phyloP scores from a whole-genome alignment of 345 rosid genomes.

The Capsella bursapastoris region DNA sequence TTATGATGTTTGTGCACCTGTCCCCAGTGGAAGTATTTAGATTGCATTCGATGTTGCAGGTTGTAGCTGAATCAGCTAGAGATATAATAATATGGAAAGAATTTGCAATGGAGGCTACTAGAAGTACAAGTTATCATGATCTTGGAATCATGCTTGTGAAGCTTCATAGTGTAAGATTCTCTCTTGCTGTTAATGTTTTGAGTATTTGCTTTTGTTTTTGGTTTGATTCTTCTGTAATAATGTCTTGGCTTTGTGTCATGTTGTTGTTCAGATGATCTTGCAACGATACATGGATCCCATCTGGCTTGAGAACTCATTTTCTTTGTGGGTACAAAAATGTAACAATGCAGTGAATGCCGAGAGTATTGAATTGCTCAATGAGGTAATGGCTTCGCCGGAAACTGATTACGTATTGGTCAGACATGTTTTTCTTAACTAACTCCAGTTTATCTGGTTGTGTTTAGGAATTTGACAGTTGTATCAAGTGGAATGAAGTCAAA shows the following conservation, averaged over 20 bases:
- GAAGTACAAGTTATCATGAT: constrained; percentile 73
- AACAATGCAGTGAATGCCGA: constrained; percentile 77
- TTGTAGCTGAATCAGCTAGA: constrained; percentile 72
- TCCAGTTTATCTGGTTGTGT: constrained; percentile 22
- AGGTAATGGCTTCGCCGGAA: constrained; percentile 53
- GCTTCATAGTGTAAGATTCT: constrained; percentile 70
- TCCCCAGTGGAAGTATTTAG: neutral
- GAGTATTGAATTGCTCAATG: constrained; percentile 79
- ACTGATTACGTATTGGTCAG: neutral
- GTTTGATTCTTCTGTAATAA: neutral
- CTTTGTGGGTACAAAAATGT: constrained; percentile 73
- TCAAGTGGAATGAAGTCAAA: constrained; percentile 81
- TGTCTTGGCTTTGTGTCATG: constrained; percentile 24
- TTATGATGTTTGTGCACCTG: neutral
- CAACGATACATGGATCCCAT: constrained; percentile 62
- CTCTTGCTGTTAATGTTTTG: constrained; percentile 10
- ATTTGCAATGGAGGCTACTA: constrained; percentile 88
- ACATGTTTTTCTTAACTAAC: constrained; percentile 5
- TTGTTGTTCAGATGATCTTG: constrained; percentile 71
- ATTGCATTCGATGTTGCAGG: constrained; percentile 53
- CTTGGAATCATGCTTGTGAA: constrained; percentile 92
- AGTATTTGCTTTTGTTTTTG: neutral
- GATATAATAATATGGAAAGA: constrained; percentile 88
- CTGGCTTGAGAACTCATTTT: constrained; percentile 66
- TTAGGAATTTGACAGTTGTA: constrained; percentile 81